Conservation (phyloP, 2,329 filamentous ascomycete species). For the Paramyrothecium sp. region DNA sequence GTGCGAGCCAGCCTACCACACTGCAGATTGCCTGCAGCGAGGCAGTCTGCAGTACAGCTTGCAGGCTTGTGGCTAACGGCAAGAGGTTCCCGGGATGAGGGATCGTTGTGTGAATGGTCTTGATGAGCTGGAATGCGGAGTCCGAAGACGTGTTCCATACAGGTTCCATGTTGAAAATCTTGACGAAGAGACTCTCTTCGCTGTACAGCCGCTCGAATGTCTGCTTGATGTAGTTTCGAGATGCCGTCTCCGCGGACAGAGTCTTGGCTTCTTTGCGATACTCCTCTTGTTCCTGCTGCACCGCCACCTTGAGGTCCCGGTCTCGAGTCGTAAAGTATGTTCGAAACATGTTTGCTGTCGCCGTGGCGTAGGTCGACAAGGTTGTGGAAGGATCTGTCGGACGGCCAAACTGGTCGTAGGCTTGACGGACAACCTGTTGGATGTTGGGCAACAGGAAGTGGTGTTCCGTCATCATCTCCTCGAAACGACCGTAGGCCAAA, state of each 20-base stretch:
- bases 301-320: slow-evolving; percentile 49
- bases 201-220: slow-evolving; percentile 57
- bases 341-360: slow-evolving; percentile 52
- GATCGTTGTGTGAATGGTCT: slow-evolving; percentile 47
- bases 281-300: slow-evolving; percentile 52
- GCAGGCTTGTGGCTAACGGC: slow-evolving; percentile 49
- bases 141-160: slow-evolving; percentile 47
- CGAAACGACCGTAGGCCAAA: slow-evolving; percentile 58
- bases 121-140: slow-evolving; percentile 51
- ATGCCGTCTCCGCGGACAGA: slow-evolving; percentile 50
- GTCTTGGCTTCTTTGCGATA: slow-evolving; percentile 52
- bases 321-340: slow-evolving; percentile 53
- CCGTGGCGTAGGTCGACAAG: slow-evolving; percentile 52
- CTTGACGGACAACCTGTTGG: slow-evolving; percentile 48
- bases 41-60: slow-evolving; percentile 44
- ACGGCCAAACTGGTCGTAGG: slow-evolving; percentile 52
- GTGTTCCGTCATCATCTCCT: slow-evolving; percentile 56
- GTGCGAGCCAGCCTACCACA: slow-evolving; percentile 55
- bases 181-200: slow-evolving; percentile 51
- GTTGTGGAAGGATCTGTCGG: slow-evolving; percentile 39
- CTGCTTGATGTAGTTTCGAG: slow-evolving; percentile 58
- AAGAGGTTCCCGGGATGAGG: slow-evolving; percentile 54
- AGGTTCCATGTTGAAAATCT: slow-evolving; percentile 55
- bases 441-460: slow-evolving; percentile 56
- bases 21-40: slow-evolving; percentile 52